Base-by-base conservation (phyloP, 805 yeast genomes). In the Candida palmyrensis region DNA sequence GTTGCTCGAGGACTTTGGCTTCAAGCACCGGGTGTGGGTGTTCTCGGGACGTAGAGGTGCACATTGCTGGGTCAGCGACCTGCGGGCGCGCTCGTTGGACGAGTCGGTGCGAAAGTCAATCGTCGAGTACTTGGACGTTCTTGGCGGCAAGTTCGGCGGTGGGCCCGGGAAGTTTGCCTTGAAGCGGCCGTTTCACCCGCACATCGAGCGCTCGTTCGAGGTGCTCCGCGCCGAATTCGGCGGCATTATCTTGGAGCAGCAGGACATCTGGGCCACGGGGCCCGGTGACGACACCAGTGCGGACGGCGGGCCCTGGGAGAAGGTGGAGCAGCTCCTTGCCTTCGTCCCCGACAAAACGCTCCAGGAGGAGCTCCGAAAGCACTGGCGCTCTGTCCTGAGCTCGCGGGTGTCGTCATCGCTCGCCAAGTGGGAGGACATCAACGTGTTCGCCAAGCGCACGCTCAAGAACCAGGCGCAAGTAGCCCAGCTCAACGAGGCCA, bases 31-130 rank as follows among this genome's bases (percentile, higher is more conserved):
- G 51, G 67, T 92, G 31, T 92, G 97, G 97, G 96, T 90, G 4
- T 92, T 86, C 52, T 87, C 96, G 1, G 98, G 98, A 29, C 82
- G 98, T 68, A 84, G 98, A 73, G 98, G 98, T 57, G 95, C 94
- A 11, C 98, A 92, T 68, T 94, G 97, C 50, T 92, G 98, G 98
- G 72, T 92, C 16, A 84, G 95, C 57, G 98, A 92, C 53, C 59
- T 72, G 35, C 65, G 89, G 30, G 96, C 97, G 1, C 65, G 97
- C 36, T 48, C 55, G 2, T 57, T 92, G 40, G 82, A 76, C 41
- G 97, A 92, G 54, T 48, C 65, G 4, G 75, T 77, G 39, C 74
- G 98, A 48, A 70, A 82, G 47, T 77, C 95, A 3, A 73, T 92
- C 9, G 80, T 89, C 20, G 89, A 85, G 44, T 92, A 92, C 53